Percentiles rank a stretch among this genome's conserved stretches.
Evolutionary conservation across 169 alveolate genomes (phyloP).

Genomic region (Plasmodium yoelii): DNA sequence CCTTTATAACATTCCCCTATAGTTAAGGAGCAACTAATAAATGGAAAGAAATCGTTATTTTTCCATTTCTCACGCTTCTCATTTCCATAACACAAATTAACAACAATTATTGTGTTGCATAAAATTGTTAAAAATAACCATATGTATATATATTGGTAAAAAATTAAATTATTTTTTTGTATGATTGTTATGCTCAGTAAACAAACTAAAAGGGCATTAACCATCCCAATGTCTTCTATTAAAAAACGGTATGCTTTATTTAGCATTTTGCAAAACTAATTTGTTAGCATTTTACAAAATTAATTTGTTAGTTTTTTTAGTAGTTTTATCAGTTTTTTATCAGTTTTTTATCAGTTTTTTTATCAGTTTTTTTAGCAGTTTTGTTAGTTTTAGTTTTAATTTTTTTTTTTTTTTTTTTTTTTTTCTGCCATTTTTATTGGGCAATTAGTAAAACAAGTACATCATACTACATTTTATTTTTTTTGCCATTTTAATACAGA

Average conservation of each 20-base stretch:
- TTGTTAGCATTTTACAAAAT: too few species aligned
- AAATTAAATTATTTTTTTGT: not conserved
- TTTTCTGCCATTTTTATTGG: too few species aligned
- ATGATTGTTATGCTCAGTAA: not conserved
- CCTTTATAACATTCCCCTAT: constrained; percentile 21
- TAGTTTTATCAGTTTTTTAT: too few species aligned
- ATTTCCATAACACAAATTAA: not conserved
- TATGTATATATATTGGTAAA: not conserved
- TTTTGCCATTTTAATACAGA: too few species aligned
- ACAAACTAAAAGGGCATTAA: not conserved
- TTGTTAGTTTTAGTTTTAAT: too few species aligned
- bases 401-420: too few species aligned
- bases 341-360: too few species aligned
- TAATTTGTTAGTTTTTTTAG: too few species aligned
- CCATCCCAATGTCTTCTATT: constrained; percentile 10
- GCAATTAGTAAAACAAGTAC: too few species aligned
- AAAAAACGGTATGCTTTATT: not conserved
- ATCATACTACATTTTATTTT: too few species aligned
- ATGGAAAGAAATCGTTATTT: not conserved
- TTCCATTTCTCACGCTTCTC: not conserved
- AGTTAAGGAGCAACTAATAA: not conserved
- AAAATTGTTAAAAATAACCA: not conserved
- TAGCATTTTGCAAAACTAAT: not conserved
- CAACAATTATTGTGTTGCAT: not conserved
- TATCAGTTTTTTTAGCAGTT: too few species aligned